Percentiles rank a stretch among this genome's conserved stretches.
Evolutionary conservation across 75 land plant genomes (phyloP).

Genomic region (Chamaecyparis obtusa): DNA sequence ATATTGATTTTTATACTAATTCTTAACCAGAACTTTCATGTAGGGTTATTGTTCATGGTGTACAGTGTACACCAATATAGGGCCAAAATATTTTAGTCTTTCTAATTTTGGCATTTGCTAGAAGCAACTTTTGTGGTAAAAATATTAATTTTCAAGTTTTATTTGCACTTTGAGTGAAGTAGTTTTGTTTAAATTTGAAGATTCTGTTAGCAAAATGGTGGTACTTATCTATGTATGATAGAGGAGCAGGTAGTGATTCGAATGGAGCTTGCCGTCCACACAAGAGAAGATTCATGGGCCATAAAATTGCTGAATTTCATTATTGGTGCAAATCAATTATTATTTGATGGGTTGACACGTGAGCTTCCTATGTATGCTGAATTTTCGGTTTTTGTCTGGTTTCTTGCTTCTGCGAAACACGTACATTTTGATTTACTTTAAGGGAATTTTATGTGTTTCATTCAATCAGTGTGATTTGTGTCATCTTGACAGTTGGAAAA

Average conservation of each 20-base stretch:
- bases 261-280: constrained; percentile 45
- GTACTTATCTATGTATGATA: not conserved
- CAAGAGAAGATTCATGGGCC: constrained; percentile 81
- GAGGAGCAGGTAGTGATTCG: constrained; percentile 57
- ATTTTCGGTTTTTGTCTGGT: not conserved
- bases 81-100: not conserved
- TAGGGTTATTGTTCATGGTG: not conserved
- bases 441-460: not conserved
- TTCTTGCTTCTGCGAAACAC: not conserved
- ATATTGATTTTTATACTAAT: not conserved
- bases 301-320: constrained; percentile 64
- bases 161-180: not conserved
- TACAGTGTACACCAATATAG: not conserved
- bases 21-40: not conserved
- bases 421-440: not conserved
- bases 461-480: not conserved
- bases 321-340: constrained; percentile 63
- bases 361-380: constrained; percentile 80
- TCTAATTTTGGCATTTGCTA: not conserved
- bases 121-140: not conserved
- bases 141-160: not conserved
- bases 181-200: not conserved
- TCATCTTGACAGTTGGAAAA: not conserved
- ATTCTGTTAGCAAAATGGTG: not conserved
- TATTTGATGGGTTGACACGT: constrained; percentile 81